Evolutionary conservation across 305 asterid species (phyloP).

Genomic region (Fraxinus latifolia): DNA sequence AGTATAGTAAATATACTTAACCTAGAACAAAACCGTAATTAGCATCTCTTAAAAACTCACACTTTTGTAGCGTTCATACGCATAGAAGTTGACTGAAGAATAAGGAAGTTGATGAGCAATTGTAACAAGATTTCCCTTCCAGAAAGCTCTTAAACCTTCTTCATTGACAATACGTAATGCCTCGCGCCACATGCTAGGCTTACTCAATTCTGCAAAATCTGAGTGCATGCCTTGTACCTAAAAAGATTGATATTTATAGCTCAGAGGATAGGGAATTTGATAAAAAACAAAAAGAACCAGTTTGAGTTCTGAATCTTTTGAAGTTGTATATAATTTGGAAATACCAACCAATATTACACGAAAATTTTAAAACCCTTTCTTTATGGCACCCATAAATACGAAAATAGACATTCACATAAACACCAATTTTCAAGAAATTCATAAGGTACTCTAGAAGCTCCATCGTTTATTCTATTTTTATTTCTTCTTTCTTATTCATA

Average conservation of each 20-base stretch:
- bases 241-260: not conserved
- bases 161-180: slow-evolving; percentile 71
- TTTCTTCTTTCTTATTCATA: not conserved
- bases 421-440: not conserved
- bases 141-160: slow-evolving; percentile 91
- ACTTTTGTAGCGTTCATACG: slow-evolving; percentile 73
- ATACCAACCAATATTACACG: not conserved
- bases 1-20: not conserved
- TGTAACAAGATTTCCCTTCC: slow-evolving; percentile 97
- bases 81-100: slow-evolving; percentile 78
- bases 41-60: slow-evolving; percentile 43
- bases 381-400: not conserved
- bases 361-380: not conserved
- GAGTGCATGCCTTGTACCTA: slow-evolving; percentile 99
- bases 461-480: not conserved
- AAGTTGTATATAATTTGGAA: not conserved
- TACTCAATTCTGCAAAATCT: slow-evolving; percentile 75
- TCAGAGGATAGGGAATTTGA: not conserved
- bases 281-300: not conserved
- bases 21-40: not conserved
- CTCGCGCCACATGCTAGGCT: slow-evolving; percentile 73
- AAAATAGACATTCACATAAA: not conserved
- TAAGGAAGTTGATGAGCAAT: slow-evolving; percentile 92
- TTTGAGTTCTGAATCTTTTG: not conserved
- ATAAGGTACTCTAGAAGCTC: not conserved